phyloP scores from a whole-genome alignment of 2,329 filamentous ascomycete genomes.

The Aspergillus transmontanensis region DNA sequence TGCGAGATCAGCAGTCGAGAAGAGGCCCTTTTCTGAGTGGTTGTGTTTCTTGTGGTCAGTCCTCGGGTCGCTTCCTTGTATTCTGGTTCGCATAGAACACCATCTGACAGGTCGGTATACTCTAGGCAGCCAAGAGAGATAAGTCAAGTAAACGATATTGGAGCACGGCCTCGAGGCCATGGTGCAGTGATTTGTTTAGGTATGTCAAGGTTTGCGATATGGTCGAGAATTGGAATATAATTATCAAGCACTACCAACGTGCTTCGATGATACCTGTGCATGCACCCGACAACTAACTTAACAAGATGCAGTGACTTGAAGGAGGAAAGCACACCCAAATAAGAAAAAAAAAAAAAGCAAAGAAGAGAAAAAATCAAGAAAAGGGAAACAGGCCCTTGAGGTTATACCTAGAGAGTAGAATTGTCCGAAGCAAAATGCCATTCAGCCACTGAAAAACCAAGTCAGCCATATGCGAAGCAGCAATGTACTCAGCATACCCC shows the following conservation, averaged over 20 bases:
- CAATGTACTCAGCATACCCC: not conserved
- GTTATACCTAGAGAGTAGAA: not conserved
- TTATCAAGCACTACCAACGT: not conserved
- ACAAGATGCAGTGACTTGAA: not conserved
- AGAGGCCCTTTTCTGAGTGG: constrained; percentile 7
- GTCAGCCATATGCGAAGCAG: not conserved
- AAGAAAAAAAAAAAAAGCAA: not conserved
- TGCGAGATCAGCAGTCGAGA: constrained; percentile 9
- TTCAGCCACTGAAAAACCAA: not conserved
- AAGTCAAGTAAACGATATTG: not conserved
- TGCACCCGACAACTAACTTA: not conserved
- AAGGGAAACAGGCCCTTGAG: not conserved
- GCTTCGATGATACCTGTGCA: not conserved
- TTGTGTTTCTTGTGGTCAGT: constrained; percentile 1
- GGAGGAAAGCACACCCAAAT: too few relatives aligned
- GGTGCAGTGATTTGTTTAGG: not conserved
- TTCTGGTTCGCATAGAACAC: constrained; percentile 2
- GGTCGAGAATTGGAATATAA: not conserved
- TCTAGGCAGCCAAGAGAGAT: not conserved
- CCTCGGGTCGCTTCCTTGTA: not conserved
- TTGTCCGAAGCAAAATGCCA: not conserved
- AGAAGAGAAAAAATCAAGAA: not conserved
- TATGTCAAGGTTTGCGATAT: not conserved
- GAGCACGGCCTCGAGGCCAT: not conserved
- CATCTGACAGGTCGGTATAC: constrained; percentile 10